Base-by-base conservation (phyloP, 495 filamentous ascomycete species). In the Xeromyces bisporus region DNA sequence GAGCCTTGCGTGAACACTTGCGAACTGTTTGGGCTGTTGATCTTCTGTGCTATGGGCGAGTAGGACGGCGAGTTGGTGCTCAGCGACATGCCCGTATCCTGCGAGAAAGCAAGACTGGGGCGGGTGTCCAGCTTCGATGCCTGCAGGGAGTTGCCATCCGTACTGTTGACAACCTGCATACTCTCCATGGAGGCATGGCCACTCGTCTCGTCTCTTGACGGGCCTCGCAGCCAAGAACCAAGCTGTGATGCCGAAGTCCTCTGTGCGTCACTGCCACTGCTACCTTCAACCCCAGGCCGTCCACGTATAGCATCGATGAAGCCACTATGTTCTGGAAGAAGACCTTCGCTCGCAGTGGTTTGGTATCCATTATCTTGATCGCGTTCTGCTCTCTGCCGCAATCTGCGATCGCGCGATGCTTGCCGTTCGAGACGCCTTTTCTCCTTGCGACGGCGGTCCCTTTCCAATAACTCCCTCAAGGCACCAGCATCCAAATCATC, bases 391-490 rank as follows among this genome's bases (percentile, higher is more conserved):
- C 66, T 68, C 25, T 73, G 63, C 35, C 77, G 67, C 25, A 93
- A 56, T 32, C 66, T 74, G 36, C 73, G 67, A 34, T 80, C 67
- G 15, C 79, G 48, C 35, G 60, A 75, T 38, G 86, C 77, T 34
- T 76, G 71, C 15, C 91, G 78, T 25, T 68, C 63, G 33, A 74
- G 61, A 29, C 64, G 64, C 56, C 81, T 83, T 46, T 68, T 73
- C 34, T 92, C 80, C 36, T 64, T 67, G 18, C 85, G 66, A 36
- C 82, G 70, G 37, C 77, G 62, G 47, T 94, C 85, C 33, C 85
- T 59, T 35, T 94, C 85, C 65, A 94, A 69, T 20, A 92, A 49
- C 42, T 91, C 80, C 12, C 84, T 65, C 29, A 94, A 43, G 42
- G 75, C 80, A 21, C 77, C 68, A 1, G 85, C 78, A 51, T 76